These are phyloP conservation scores for Polyporus tsugae DNA, from an alignment of 1,284 basidiomycete species.

Conservation along the genomic window DNA sequence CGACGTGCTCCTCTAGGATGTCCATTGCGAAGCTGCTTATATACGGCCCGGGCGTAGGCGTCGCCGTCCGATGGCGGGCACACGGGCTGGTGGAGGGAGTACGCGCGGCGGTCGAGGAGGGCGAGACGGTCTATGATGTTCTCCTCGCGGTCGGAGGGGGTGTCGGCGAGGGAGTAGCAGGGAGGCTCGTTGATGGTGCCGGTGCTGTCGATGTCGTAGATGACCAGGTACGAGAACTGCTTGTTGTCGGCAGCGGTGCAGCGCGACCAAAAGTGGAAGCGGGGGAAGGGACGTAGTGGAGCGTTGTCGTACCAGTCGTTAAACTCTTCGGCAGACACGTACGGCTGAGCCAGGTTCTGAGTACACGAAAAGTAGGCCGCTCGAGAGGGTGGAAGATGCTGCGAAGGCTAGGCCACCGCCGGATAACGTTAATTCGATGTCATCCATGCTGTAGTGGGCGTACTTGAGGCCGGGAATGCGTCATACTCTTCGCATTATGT, in stretches of 20 bases:
- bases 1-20: conserved; percentile 46
- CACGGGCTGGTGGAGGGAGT: conserved; percentile 46
- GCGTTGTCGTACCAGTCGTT: conserved; percentile 70
- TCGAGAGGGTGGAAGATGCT: no score
- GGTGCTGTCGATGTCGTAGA: conserved; percentile 62
- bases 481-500: no score
- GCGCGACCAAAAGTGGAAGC: conserved; percentile 61
- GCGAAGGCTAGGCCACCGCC: no score
- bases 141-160: conserved; percentile 61
- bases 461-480: no score
- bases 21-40: conserved; percentile 44
- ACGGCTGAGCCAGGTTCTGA: conserved; percentile 41
- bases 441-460: no score
- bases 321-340: conserved; percentile 38
- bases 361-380: conserved; percentile 41
- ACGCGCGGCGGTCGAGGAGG: conserved; percentile 59
- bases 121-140: conserved; percentile 54
- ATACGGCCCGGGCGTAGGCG: conserved; percentile 40
- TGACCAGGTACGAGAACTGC: conserved; percentile 57
- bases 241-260: conserved; percentile 51
- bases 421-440: no score
- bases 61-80: conserved; percentile 36
- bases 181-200: conserved; percentile 53
- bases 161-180: conserved; percentile 56
- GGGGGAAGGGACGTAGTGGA: conserved; percentile 65